A percentile compares a stretch with the other conserved stretches of the same genome.
Conservation (phyloP, 768 basidiomycete genomes). For the Termitomyces bulborhizus region DNA sequence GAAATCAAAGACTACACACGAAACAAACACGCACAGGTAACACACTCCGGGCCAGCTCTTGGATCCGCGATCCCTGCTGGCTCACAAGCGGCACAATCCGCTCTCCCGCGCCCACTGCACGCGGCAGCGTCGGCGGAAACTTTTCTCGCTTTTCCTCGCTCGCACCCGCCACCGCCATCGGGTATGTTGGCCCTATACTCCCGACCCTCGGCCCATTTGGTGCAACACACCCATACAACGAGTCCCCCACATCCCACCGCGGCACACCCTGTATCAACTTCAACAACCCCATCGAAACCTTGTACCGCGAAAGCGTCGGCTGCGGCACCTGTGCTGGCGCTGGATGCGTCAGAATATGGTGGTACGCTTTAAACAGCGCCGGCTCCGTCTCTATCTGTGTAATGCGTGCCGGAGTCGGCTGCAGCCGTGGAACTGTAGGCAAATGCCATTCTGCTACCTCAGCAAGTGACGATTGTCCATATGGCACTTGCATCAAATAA, state of each 20-base stretch:
- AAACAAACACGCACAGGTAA: constrained; percentile 50
- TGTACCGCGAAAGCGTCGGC: constrained; percentile 61
- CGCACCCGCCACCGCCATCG: constrained; percentile 37
- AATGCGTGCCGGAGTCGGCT: constrained; percentile 20
- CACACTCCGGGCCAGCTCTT: constrained; percentile 58
- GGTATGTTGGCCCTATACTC: constrained; percentile 61
- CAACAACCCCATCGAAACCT: constrained; percentile 69
- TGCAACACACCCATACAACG: constrained; percentile 51
- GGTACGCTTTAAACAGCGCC: constrained; percentile 63
- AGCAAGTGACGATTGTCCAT: constrained; percentile 66
- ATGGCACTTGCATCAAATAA: constrained; percentile 67
- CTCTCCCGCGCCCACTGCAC: constrained; percentile 36
- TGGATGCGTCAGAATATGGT: constrained; percentile 71
- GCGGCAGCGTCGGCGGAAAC: constrained; percentile 41
- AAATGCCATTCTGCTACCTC: constrained; percentile 66
- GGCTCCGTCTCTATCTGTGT: constrained; percentile 56
- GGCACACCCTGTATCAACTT: constrained; percentile 47
- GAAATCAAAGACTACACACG: neutral
- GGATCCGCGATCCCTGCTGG: constrained; percentile 59
- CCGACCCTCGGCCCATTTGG: constrained; percentile 60
- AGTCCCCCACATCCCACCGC: constrained; percentile 66
- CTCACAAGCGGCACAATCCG: constrained; percentile 60
- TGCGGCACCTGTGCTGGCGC: constrained; percentile 40
- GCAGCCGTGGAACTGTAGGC: constrained; percentile 31
- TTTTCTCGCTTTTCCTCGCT: constrained; percentile 31